phyloP scores from a whole-genome alignment of 805 yeast genomes.

The Candida hungchunana region DNA sequence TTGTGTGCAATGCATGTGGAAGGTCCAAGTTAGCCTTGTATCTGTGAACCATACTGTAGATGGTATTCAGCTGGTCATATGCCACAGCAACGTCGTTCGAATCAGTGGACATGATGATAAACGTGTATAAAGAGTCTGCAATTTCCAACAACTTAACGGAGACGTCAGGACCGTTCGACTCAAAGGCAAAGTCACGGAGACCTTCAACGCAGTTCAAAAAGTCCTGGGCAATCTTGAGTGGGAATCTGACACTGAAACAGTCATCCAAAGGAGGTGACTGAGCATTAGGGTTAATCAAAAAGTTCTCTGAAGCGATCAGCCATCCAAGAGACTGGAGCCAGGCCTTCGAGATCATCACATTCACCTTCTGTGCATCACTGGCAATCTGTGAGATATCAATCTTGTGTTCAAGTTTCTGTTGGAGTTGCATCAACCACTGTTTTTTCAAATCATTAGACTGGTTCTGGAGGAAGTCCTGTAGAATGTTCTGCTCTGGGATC shows the following conservation, averaged over 20 bases:
- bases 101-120: conserved; percentile 15
- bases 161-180: conserved; percentile 26
- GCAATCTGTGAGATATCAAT: conserved; percentile 10
- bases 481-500: conserved; percentile 8
- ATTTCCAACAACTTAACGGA: conserved; percentile 21
- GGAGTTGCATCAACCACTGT: conserved; percentile 21
- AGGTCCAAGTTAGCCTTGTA: conserved; percentile 21
- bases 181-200: conserved; percentile 23
- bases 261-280: conserved; percentile 14
- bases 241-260: conserved; percentile 20
- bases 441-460: conserved; percentile 18
- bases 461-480: conserved; percentile 17
- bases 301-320: conserved; percentile 22
- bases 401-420: conserved; percentile 17
- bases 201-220: conserved; percentile 16
- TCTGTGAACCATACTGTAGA: conserved; percentile 19
- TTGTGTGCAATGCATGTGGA: conserved; percentile 14
- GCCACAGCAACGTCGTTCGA: conserved; percentile 14
- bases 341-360: conserved; percentile 21
- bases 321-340: conserved; percentile 26
- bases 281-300: conserved; percentile 13
- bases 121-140: conserved; percentile 22
- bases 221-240: conserved; percentile 21
- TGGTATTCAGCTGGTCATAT: conserved; percentile 16
- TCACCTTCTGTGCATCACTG: conserved; percentile 23